phyloP scores from a whole-genome alignment of 2,329 filamentous ascomycete genomes.

The Phyllosticta citrichinensis region DNA sequence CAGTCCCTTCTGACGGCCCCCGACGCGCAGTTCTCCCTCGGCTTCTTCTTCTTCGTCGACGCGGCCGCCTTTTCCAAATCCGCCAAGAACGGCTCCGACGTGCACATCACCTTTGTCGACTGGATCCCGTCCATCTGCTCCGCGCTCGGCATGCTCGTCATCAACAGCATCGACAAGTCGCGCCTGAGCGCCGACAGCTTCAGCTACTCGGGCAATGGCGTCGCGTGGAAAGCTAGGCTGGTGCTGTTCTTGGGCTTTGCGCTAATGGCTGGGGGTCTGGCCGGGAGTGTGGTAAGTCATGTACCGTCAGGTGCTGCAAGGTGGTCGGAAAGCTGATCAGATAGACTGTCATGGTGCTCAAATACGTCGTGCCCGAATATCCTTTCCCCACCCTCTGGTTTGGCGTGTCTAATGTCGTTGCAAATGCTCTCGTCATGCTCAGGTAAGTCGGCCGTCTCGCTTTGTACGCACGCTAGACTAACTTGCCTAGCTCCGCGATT shows the following conservation, averaged over 20 bases:
- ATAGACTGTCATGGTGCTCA: slow-evolving; percentile 54
- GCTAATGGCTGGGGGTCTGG: slow-evolving; percentile 56
- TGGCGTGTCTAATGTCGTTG: slow-evolving; percentile 55
- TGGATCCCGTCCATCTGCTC: slow-evolving; percentile 65
- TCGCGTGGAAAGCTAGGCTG: slow-evolving; percentile 61
- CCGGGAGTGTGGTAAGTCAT: slow-evolving; percentile 49
- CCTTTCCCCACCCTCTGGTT: slow-evolving; percentile 55
- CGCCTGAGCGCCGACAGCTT: slow-evolving; percentile 54
- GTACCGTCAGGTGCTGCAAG: too few species aligned
- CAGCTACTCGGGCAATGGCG: slow-evolving; percentile 53
- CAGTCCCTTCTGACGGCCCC: slow-evolving; percentile 4
- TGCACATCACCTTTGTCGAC: slow-evolving; percentile 60
- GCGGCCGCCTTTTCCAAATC: slow-evolving; percentile 55
- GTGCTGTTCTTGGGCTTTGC: slow-evolving; percentile 62
- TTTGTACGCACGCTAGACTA: slow-evolving; percentile 13
- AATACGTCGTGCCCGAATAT: slow-evolving; percentile 53
- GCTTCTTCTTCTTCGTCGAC: slow-evolving; percentile 61
- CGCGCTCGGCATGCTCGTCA: slow-evolving; percentile 59
- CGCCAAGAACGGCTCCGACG: slow-evolving; percentile 47
- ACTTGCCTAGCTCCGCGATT: slow-evolving; percentile 44
- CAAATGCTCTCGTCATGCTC: slow-evolving; percentile 56
- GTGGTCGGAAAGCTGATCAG: neutral
- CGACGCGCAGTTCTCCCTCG: slow-evolving; percentile 51
- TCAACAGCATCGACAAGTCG: slow-evolving; percentile 62
- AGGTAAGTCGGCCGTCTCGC: slow-evolving; percentile 40